phyloP scores from a whole-genome alignment of 163 green algal genomes.

The Chloromonas sp. region DNA sequence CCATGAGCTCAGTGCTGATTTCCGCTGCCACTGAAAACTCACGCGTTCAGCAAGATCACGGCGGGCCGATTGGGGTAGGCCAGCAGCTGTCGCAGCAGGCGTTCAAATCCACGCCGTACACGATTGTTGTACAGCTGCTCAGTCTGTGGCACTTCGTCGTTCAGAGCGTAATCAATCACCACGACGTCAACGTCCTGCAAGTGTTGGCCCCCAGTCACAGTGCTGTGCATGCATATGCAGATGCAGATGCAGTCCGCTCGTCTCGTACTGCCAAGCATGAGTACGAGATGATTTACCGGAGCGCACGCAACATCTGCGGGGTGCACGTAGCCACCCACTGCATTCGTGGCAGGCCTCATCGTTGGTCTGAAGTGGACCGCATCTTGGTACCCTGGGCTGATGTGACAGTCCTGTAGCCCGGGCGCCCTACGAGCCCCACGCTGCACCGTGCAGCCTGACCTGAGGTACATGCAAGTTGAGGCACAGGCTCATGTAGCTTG shows the following conservation, averaged over 20 bases:
- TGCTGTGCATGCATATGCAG: background rate
- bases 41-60: constrained; percentile 30
- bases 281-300: too few relatives aligned
- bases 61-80: constrained; percentile 26
- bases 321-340: too few relatives aligned
- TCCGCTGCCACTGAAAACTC: background rate
- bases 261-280: too few relatives aligned
- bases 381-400: too few relatives aligned
- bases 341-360: too few relatives aligned
- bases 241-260: background rate
- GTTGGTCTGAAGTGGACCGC: too few relatives aligned
- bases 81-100: constrained; percentile 42
- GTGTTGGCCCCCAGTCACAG: background rate
- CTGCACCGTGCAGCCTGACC: background rate
- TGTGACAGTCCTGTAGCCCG: too few relatives aligned
- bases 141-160: constrained; percentile 5
- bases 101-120: constrained; percentile 26
- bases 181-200: constrained; percentile 8
- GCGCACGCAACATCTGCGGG: too few relatives aligned
- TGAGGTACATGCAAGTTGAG: constrained; percentile 18
- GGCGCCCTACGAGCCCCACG: too few relatives aligned
- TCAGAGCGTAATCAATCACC: constrained; percentile 8
- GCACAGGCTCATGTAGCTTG: constrained; percentile 25
- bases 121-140: constrained; percentile 4
- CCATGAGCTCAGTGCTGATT: too few relatives aligned